These are phyloP conservation scores for Friedmanniomyces simplex DNA, from an alignment of 495 filamentous ascomycete genomes.

Conservation along the genomic window DNA sequence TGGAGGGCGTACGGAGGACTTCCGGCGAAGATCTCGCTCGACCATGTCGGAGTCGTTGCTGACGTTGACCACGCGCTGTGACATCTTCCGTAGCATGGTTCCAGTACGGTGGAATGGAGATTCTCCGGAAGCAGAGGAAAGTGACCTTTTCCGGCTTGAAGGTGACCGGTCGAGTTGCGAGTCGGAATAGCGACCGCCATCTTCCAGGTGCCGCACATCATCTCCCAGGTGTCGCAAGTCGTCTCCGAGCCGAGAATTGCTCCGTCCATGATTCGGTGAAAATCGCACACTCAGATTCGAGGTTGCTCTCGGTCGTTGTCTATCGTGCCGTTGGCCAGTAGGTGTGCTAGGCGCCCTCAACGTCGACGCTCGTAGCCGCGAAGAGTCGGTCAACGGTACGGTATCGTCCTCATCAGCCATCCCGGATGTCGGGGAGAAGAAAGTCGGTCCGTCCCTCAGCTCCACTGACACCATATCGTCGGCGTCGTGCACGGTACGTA, in stretches of 20 bases:
- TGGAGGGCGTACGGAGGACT: slow-evolving; percentile 41
- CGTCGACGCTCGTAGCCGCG: slow-evolving; percentile 27
- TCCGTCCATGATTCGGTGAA: not conserved
- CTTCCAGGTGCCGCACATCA: slow-evolving; percentile 19
- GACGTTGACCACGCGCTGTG: slow-evolving; percentile 92
- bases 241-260: slow-evolving; percentile 38
- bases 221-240: slow-evolving; percentile 27
- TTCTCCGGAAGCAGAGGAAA: slow-evolving; percentile 55
- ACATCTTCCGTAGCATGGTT: slow-evolving; percentile 92
- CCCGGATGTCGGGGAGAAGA: slow-evolving; percentile 14
- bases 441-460: slow-evolving; percentile 18
- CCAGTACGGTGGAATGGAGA: slow-evolving; percentile 67
- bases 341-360: slow-evolving; percentile 27
- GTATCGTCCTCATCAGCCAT: slow-evolving; percentile 49
- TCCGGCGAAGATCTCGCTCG: slow-evolving; percentile 60
- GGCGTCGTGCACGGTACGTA: slow-evolving; percentile 31
- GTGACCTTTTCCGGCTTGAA: slow-evolving; percentile 40
- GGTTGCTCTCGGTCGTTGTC: slow-evolving; percentile 48
- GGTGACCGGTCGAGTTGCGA: slow-evolving; percentile 25
- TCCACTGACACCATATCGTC: slow-evolving; percentile 43
- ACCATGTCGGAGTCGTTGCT: slow-evolving; percentile 75
- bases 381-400: slow-evolving; percentile 29
- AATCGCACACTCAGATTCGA: slow-evolving; percentile 13
- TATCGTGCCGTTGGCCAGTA: slow-evolving; percentile 46
- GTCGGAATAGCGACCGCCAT: slow-evolving; percentile 8